phyloP scores from a whole-genome alignment of 768 basidiomycete species.

The Serendipita sp. region DNA sequence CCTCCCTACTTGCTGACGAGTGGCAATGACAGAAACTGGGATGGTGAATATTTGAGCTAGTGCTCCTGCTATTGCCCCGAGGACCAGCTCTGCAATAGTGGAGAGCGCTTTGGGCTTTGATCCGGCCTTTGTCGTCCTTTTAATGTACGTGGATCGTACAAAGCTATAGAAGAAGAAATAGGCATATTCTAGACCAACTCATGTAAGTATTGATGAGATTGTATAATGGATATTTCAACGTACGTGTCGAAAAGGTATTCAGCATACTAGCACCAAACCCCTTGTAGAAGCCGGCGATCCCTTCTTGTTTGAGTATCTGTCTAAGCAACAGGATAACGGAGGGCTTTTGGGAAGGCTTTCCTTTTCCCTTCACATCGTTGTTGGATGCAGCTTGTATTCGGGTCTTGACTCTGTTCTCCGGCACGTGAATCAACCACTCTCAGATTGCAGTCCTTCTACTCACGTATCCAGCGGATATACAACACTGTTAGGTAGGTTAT shows the following conservation, averaged over 20 bases:
- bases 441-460: neutral
- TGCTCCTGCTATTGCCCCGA: slow-evolving; percentile 85
- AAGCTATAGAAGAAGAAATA: slow-evolving; percentile 99
- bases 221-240: slow-evolving; percentile 19
- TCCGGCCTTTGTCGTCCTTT: slow-evolving; percentile 43
- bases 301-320: slow-evolving; percentile 64
- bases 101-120: slow-evolving; percentile 47
- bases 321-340: slow-evolving; percentile 51
- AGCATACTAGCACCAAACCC: slow-evolving; percentile 96
- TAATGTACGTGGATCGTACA: slow-evolving; percentile 69
- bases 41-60: slow-evolving; percentile 97
- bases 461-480: slow-evolving; percentile 92
- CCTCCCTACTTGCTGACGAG: slow-evolving; percentile 80
- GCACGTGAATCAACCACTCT: neutral
- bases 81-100: slow-evolving; percentile 62
- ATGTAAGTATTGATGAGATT: neutral
- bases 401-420: slow-evolving; percentile 61
- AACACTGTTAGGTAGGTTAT: slow-evolving; percentile 30
- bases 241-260: slow-evolving; percentile 95
- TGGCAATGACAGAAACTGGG: slow-evolving; percentile 93
- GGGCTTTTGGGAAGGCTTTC: slow-evolving; percentile 25
- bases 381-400: slow-evolving; percentile 71
- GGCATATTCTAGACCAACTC: slow-evolving; percentile 65
- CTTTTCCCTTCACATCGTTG: slow-evolving; percentile 30
- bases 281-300: slow-evolving; percentile 65